Evolutionary conservation across 305 asterid genomes (phyloP).

Genomic region (Plantago lanceolata): DNA sequence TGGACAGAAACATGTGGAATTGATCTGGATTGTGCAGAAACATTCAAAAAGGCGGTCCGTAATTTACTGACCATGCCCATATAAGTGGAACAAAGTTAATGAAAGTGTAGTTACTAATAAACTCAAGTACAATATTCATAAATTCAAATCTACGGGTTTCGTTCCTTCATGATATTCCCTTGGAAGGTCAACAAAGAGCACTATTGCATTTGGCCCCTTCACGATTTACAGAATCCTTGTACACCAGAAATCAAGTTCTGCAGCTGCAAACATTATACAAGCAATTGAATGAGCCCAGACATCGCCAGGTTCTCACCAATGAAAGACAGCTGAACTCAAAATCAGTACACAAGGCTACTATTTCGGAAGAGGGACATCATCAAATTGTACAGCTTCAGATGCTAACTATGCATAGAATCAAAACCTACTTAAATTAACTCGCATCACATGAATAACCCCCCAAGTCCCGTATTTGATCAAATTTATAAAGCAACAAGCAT

Average conservation of each 20-base stretch:
- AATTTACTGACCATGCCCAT: slow-evolving; percentile 7
- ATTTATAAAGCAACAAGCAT: not conserved
- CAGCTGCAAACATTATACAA: slow-evolving; percentile 20
- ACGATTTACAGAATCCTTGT: slow-evolving; percentile 18
- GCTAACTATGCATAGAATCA: not conserved
- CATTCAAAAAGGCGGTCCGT: not conserved
- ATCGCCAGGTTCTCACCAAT: slow-evolving; percentile 21
- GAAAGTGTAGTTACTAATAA: not conserved
- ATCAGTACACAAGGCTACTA: not conserved
- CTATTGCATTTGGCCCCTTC: slow-evolving; percentile 24
- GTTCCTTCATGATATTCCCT: slow-evolving; percentile 19
- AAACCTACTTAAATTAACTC: not conserved
- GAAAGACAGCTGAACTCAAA: slow-evolving; percentile 6
- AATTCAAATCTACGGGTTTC: slow-evolving; percentile 10
- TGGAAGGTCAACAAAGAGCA: slow-evolving; percentile 13
- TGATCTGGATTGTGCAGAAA: not conserved
- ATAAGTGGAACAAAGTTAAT: not conserved
- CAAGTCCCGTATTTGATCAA: not conserved
- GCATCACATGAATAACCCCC: not conserved
- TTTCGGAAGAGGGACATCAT: not conserved
- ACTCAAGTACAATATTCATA: not conserved
- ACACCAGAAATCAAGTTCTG: slow-evolving; percentile 21
- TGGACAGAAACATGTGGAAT: not conserved
- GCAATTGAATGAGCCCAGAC: slow-evolving; percentile 16
- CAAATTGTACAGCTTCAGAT: slow-evolving; percentile 15